Conservation (phyloP, 768 basidiomycete genomes). For the Suillus luteus region DNA sequence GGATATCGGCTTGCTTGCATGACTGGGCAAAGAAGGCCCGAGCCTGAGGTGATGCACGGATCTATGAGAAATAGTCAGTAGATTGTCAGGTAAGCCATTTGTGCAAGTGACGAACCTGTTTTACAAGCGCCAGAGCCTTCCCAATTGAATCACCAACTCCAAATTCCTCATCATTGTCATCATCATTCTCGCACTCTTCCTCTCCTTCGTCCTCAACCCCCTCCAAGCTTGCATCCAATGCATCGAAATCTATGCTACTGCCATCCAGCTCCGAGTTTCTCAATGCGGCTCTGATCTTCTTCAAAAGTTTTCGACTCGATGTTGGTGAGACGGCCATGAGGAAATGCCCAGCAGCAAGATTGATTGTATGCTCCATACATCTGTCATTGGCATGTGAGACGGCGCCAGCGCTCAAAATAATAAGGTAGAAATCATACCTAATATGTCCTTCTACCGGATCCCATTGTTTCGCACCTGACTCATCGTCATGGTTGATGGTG, state of each 20-base stretch:
- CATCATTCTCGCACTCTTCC: background rate
- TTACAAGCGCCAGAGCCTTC: conserved; percentile 7
- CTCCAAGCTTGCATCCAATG: background rate
- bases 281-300: conserved; percentile 2
- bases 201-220: too few species aligned
- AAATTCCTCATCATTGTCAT: conserved; percentile 6
- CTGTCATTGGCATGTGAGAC: conserved; percentile 14
- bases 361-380: conserved; percentile 37
- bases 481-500: background rate
- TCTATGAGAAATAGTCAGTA: background rate
- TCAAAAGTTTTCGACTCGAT: conserved; percentile 6
- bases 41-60: background rate
- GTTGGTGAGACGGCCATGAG: conserved; percentile 26
- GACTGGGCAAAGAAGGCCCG: background rate
- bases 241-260: background rate
- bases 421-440: background rate
- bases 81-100: background rate
- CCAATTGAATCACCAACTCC: conserved; percentile 13
- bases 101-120: background rate
- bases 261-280: background rate
- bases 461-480: too few species aligned
- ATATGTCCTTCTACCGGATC: conserved; percentile 5
- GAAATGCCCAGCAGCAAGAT: conserved; percentile 32
- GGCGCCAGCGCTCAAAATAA: too few species aligned
- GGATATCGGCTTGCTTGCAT: background rate